Evolutionary conservation across 2,329 filamentous ascomycete genomes (phyloP).

Genomic region (Cryphonectria carpinicola): DNA sequence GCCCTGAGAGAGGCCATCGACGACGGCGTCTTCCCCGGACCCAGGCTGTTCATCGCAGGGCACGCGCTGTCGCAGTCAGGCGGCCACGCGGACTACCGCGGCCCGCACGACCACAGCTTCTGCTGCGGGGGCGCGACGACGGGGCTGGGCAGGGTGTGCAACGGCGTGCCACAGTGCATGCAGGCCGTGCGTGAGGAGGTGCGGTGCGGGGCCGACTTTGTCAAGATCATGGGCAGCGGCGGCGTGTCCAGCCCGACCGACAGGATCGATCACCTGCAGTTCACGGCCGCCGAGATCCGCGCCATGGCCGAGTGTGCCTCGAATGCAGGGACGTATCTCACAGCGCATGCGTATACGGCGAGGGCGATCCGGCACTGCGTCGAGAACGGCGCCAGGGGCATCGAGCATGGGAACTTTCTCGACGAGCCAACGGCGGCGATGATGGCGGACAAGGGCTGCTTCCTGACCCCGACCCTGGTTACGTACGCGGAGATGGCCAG

Average conservation of each 20-base stretch:
- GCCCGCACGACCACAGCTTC: constrained; percentile 44
- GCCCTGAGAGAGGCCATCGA: constrained; percentile 54
- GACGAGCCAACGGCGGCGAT: constrained; percentile 45
- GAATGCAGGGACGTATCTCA: constrained; percentile 54
- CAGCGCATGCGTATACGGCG: constrained; percentile 57
- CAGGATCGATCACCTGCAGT: constrained; percentile 54
- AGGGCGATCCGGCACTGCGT: constrained; percentile 54
- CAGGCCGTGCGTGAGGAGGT: constrained; percentile 54
- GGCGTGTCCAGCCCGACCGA: constrained; percentile 58
- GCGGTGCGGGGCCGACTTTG: constrained; percentile 54
- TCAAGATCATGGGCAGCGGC: constrained; percentile 61
- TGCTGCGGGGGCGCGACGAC: constrained; percentile 50
- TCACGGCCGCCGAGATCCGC: constrained; percentile 54
- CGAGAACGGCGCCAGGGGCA: constrained; percentile 54
- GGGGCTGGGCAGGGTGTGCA: constrained; percentile 46
- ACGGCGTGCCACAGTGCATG: constrained; percentile 55
- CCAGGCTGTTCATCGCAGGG: constrained; percentile 54
- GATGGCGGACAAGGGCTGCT: constrained; percentile 52
- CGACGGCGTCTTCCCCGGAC: constrained; percentile 53
- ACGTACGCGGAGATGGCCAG: constrained; percentile 53
- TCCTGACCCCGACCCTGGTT: constrained; percentile 56
- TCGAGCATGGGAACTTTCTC: constrained; percentile 49
- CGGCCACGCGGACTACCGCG: constrained; percentile 54
- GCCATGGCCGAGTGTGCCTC: constrained; percentile 53
- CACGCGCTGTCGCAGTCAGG: constrained; percentile 56